phyloP scores from a whole-genome alignment of 805 yeast species.

The Starmerella potacharoeniae region DNA sequence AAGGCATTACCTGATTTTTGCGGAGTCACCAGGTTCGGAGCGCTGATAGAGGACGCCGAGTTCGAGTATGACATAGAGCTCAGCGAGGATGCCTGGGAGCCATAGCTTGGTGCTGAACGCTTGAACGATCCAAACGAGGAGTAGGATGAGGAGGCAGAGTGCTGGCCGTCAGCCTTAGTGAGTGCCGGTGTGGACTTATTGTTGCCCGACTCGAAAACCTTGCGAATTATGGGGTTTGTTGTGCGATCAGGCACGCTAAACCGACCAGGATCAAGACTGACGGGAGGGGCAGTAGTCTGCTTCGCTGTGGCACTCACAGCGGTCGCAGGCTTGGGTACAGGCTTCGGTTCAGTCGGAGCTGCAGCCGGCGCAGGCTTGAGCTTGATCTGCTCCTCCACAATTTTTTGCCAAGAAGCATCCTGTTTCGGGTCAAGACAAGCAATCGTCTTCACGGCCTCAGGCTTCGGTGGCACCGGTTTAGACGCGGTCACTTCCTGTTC shows the following conservation, averaged over 20 bases:
- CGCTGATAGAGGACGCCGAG: slow-evolving; percentile 12
- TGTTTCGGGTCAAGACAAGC: slow-evolving; percentile 3
- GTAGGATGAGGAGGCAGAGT: slow-evolving; percentile 16
- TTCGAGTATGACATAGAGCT: slow-evolving; percentile 2
- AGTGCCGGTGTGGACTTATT: slow-evolving; percentile 13
- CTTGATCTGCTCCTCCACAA: background rate
- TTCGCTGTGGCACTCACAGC: background rate
- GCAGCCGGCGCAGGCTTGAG: background rate
- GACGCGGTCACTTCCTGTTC: too few relatives aligned
- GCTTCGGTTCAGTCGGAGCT: background rate
- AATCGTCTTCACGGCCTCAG: background rate
- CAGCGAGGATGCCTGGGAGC: slow-evolving; percentile 12
- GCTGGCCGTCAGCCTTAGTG: background rate
- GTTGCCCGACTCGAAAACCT: slow-evolving; percentile 12
- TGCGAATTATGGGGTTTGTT: slow-evolving; percentile 1
- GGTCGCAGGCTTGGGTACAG: background rate
- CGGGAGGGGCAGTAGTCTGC: background rate
- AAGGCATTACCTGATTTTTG: background rate
- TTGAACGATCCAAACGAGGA: slow-evolving; percentile 16
- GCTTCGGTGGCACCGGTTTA: background rate
- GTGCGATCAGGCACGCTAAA: background rate
- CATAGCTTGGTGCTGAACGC: slow-evolving; percentile 10
- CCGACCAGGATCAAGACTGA: slow-evolving; percentile 1
- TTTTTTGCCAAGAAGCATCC: background rate
- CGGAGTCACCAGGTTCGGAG: slow-evolving; percentile 2